Evolutionary conservation across 371 early-diverging fungal species (phyloP), one percentile per base, ranked within the genome.

Genomic region (Mucor lusitanicus): DNA sequence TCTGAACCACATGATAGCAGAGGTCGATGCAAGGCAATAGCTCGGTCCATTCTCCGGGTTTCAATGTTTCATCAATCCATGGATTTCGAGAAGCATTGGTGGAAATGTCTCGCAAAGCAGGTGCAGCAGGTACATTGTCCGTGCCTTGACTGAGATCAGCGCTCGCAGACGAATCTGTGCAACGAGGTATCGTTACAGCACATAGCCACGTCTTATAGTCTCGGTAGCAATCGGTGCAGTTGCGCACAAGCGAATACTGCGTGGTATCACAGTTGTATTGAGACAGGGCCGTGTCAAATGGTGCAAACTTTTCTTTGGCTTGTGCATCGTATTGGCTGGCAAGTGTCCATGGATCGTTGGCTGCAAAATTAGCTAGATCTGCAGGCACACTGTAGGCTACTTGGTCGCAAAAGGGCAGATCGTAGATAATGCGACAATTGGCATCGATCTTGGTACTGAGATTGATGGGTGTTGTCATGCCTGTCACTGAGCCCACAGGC

Each of bases 151-250:
- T 54, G 11, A 69, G n/a, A 44, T 63, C 65, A 2, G 59, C 59
- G 3, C 61, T 35, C 5, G 75, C 61, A n/a, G 62, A 65, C 8
- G 69, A 57, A 59, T 80, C 79, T 13, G 87, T 81, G 67, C 90
- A 90, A 5, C 87, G 81, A 12, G 90, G 90, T 46, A 90, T 87
- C 12, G 83, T 72, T 3, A 88, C 82, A n/a, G 85, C 67, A 61
- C 90, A 90, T 9, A 90, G 74, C 90, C 90, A 90, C 7, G 85
- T 77, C 53, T 87, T 87, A 55, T 90, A 90, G 56, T 86, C 87
- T 9, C 73, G 72, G 19, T 70, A 67, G 58, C 90, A 90, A 64
- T 88, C 85, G 12, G 81, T 81, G 60, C 90, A 90, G 54, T 86
- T 87, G 15, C 88, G 85, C 6, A 88, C 85, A 37, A 88, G 73